Conservation (phyloP, 1,284 basidiomycete genomes). For the Ustilago shanxiensis region DNA sequence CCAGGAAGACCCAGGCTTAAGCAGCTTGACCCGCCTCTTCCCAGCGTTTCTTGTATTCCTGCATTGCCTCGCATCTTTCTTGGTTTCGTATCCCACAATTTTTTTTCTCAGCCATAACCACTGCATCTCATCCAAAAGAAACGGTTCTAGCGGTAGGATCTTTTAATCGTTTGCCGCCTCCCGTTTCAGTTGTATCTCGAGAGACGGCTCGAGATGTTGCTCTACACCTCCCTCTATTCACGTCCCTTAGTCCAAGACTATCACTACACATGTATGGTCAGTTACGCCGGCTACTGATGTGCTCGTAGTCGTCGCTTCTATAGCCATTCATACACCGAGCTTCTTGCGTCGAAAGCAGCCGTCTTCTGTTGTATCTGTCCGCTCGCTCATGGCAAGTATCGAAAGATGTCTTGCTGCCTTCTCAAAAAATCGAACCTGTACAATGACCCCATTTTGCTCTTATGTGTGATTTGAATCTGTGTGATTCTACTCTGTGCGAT, state of each 20-base stretch:
- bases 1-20: slow-evolving; percentile 56
- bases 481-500: neutral
- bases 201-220: slow-evolving; percentile 41
- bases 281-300: slow-evolving; percentile 6
- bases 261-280: slow-evolving; percentile 5
- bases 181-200: slow-evolving; percentile 32
- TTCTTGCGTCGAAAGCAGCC: slow-evolving; percentile 38
- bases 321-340: slow-evolving; percentile 24
- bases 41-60: slow-evolving; percentile 8
- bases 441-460: slow-evolving; percentile 51
- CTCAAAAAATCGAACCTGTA: slow-evolving; percentile 48
- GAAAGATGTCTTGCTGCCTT: slow-evolving; percentile 17
- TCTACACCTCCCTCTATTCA: neutral
- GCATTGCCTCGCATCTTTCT: slow-evolving; percentile 38
- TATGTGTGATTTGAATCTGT: neutral
- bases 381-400: slow-evolving; percentile 18
- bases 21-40: slow-evolving; percentile 12
- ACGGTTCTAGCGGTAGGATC: slow-evolving; percentile 24
- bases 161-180: slow-evolving; percentile 12
- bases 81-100: slow-evolving; percentile 17
- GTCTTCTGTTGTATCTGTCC: slow-evolving; percentile 41
- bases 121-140: slow-evolving; percentile 33
- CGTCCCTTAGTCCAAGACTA: slow-evolving; percentile 9
- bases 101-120: slow-evolving; percentile 9
- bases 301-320: slow-evolving; percentile 4